These are phyloP conservation scores for Colletotrichum siamense DNA, from an alignment of 2,329 filamentous ascomycete genomes.

Conservation along the genomic window DNA sequence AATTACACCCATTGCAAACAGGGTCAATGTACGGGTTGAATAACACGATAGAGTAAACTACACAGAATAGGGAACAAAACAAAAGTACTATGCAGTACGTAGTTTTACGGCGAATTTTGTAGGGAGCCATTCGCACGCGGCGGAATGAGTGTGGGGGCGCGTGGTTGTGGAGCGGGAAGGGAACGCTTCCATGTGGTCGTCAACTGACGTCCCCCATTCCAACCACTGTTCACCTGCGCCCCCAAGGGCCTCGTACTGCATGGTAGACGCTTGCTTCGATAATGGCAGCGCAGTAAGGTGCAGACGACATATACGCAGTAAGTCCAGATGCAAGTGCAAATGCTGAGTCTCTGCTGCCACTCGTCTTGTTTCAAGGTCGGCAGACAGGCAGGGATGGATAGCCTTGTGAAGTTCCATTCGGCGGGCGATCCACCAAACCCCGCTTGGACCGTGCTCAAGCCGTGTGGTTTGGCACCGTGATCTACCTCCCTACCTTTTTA, in stretches of 20 bases:
- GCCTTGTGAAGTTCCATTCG: not conserved
- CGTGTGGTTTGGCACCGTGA: not conserved
- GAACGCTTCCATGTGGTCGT: not conserved
- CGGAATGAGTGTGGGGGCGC: not conserved
- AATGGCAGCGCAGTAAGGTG: not conserved
- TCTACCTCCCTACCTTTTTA: not conserved
- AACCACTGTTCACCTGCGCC: not conserved
- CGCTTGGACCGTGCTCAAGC: not conserved
- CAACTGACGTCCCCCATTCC: not conserved
- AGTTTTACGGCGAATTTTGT: not conserved
- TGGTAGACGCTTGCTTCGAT: not conserved
- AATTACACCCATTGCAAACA: not conserved
- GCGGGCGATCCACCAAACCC: not conserved
- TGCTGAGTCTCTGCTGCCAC: not conserved
- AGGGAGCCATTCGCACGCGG: not conserved
- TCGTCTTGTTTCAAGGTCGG: slow-evolving; percentile 4
- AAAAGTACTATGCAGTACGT: not conserved
- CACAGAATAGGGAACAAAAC: no score
- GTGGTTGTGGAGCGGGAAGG: not conserved
- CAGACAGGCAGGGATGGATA: slow-evolving; percentile 1
- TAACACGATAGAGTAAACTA: no score
- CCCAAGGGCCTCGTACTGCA: not conserved
- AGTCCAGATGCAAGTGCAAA: not conserved
- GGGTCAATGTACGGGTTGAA: no score
- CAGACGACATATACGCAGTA: not conserved